These are phyloP conservation scores for Solanum ahanhuiri DNA, from an alignment of 257 asterid species.

Conservation along the genomic window DNA sequence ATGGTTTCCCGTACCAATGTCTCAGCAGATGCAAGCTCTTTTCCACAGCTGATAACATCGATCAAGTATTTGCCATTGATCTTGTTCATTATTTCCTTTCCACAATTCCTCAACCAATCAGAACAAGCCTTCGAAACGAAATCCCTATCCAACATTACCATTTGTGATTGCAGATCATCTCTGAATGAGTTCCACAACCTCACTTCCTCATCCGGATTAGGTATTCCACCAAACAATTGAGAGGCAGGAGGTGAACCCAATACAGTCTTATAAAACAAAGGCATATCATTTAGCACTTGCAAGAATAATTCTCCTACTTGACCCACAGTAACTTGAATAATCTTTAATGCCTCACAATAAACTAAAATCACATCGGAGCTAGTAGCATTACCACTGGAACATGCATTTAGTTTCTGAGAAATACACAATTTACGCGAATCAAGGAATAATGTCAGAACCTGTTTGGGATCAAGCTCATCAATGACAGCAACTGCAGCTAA, in stretches of 20 bases:
- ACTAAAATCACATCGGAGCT: conserved; percentile 72
- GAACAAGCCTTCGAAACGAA: conserved; percentile 79
- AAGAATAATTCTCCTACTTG: conserved; percentile 94
- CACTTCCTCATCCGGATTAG: conserved; percentile 87
- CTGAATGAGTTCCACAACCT: conserved; percentile 79
- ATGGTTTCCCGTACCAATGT: conserved; percentile 82
- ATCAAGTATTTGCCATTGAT: conserved; percentile 68
- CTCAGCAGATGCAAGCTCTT: conserved; percentile 87
- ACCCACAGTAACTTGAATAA: conserved; percentile 80
- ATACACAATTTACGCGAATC: conserved; percentile 76
- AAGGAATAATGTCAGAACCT: conserved; percentile 63
- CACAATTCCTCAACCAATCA: conserved; percentile 88
- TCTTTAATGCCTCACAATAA: conserved; percentile 72
- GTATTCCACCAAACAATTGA: conserved; percentile 97
- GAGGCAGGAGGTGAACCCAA: conserved; percentile 94
- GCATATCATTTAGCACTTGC: conserved; percentile 88
- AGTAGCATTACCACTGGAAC: conserved; percentile 49
- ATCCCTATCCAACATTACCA: conserved; percentile 60
- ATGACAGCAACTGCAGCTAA: conserved; percentile 77
- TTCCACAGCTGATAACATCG: conserved; percentile 74
- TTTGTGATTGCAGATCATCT: conserved; percentile 68
- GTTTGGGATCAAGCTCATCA: conserved; percentile 81
- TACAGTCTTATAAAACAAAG: conserved; percentile 77
- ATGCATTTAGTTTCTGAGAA: conserved; percentile 57
- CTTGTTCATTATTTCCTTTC: conserved; percentile 74